phyloP scores from a whole-genome alignment of 345 rosid genomes.

The Eucalyptus camaldulensis region DNA sequence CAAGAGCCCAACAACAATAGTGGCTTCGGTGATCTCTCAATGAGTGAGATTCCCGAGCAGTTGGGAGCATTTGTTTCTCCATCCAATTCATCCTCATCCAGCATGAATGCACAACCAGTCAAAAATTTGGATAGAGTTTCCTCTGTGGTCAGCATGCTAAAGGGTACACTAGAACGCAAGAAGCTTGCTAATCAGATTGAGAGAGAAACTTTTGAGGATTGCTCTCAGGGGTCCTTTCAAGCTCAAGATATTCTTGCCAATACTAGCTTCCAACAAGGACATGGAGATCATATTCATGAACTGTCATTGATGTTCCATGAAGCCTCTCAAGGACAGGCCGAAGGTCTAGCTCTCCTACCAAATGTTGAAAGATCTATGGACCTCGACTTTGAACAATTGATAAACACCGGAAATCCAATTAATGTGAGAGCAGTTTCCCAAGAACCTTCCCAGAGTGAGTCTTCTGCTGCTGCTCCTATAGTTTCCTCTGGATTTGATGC shows the following conservation, averaged over 20 bases:
- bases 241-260: conserved; percentile 12
- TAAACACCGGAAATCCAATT: conserved; percentile 20
- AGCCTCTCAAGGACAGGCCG: conserved; percentile 7
- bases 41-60: conserved; percentile 24
- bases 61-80: conserved; percentile 30
- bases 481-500: conserved; percentile 46
- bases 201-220: conserved; percentile 22
- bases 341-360: conserved; percentile 4
- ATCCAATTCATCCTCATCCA: conserved; percentile 47
- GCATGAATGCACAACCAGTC: conserved; percentile 17
- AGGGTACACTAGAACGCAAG: conserved; percentile 52
- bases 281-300: conserved; percentile 10
- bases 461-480: conserved; percentile 64
- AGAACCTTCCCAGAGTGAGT: conserved; percentile 59
- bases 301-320: conserved; percentile 12
- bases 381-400: conserved; percentile 33
- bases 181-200: conserved; percentile 29
- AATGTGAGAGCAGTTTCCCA: conserved; percentile 26
- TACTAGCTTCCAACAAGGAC: conserved; percentile 10
- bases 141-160: conserved; percentile 61
- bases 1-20: conserved; percentile 23
- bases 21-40: conserved; percentile 9
- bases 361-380: conserved; percentile 16
- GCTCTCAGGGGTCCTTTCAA: conserved; percentile 9
- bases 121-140: conserved; percentile 34